Base-by-base conservation (phyloP, 176 grass and related monocot species). In the Triticum urartu region DNA sequence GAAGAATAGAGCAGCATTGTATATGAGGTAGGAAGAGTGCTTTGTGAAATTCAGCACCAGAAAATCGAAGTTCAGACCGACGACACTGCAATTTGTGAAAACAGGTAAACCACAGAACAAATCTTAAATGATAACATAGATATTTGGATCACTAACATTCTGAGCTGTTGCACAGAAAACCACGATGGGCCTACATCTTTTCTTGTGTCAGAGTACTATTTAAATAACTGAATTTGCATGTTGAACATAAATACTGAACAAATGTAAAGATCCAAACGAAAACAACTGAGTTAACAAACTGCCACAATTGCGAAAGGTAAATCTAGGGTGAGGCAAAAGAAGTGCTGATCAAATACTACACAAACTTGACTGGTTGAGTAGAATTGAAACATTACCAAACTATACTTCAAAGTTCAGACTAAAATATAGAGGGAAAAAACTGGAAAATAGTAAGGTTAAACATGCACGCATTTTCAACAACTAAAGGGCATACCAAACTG, bases 1-100 rank as follows among this genome's bases (percentile, higher is more conserved):
- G 72, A 94, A 98, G 88, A 89, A 98, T 73, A 98, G 75, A 72
- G 88, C 88, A 6, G 86, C 90, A 24, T 98, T 98, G 77, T 94
- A 98, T 83, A 98, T 86, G 60, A 98, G 96, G 82, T 98, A 98
- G 58, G 96, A 95, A 7, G 96, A 95, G 81, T 98, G 96, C 88
- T 98, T 98, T 83, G 93, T 98, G 75, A 98, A 86, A 82, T 95
- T 98, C 26, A 98, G 68, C 73, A 95, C 90, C 86, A 98, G 81
- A 82, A 95, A 98, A 71, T 98, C 96, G 4, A 98, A 98, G 72
- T 98, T 95, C 83, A 98, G 80, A 30, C 96, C 96, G 67, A 98
- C 90, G 3, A 98, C 95, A 79, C 95, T 98, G 87, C 85, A 91
- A 93, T 58, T 78, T 64, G 50, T 74, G 60, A 79, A 72, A 45